Evolutionary conservation across 371 early-diverging fungal genomes (phyloP), one percentile per base, ranked within the genome.

Genomic region (Syncephalastrum sp.): DNA sequence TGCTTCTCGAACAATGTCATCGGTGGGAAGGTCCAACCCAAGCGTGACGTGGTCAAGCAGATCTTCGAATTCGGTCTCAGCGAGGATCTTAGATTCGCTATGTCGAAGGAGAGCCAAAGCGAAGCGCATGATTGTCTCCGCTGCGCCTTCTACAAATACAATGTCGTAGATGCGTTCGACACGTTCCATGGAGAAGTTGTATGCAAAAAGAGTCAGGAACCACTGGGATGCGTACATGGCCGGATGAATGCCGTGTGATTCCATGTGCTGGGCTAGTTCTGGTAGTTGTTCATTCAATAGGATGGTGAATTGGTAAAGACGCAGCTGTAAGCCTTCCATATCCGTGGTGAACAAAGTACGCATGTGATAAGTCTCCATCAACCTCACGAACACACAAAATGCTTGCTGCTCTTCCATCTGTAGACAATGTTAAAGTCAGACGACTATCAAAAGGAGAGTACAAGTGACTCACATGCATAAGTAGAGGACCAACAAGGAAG

Each of bases 221-320:
- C 97, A 94, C 65, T 91, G 93, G 7, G 92, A 88, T 1, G 91
- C 95, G 54, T 92, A 98, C 93, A 97, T 95, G 56, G 89, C 91
- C 0, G 92, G 74, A 57, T 84, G 81, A 16, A 98, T 82, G 46
- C 88, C 88, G 56, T 91, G 85, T 52, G 65, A 57, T 8, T 81
- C 75, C 53, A 97, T 72, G 65, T 95, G 95, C 14, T 76, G 68
- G 42, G 82, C 65, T 6, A 96, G 69, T 47, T 82, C 72, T 10
- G 98, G 98, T 60, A 94, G 69, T 19, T 80, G 68, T 57, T 95
- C 93, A 5, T 81, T 69, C 4, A 98, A 68, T 29, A 97, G 71
- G 23, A 80, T 68, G 41, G 91, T 90, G 58, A 94, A 92, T 72
- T 96, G 95, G 70, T 79, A 93, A 15, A 94, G 72, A 4, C 91